Evolutionary conservation across 192 early-diverging fungal genomes (phyloP).

Genomic region (Backusella luteola): DNA sequence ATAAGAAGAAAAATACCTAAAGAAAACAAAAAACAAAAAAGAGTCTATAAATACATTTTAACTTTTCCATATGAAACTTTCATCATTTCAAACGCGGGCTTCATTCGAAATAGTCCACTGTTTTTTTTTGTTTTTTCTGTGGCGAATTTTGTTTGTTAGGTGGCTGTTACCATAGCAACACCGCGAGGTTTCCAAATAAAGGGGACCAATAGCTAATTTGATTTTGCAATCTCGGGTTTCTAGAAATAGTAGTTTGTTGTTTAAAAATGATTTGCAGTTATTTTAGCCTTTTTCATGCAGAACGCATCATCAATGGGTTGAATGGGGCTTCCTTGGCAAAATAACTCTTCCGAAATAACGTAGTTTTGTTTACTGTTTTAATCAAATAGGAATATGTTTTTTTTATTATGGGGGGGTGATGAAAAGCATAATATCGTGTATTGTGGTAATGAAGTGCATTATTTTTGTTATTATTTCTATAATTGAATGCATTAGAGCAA

Average conservation of each 20-base stretch:
- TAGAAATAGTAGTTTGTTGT: background rate
- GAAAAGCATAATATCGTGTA: no score
- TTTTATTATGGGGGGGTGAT: no score
- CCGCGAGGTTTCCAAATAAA: background rate
- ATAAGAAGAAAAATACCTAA: background rate
- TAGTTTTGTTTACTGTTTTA: background rate
- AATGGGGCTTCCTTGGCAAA: background rate
- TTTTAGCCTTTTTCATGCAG: background rate
- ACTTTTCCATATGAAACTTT: background rate
- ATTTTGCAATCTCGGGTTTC: background rate
- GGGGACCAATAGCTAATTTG: background rate
- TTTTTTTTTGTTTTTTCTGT: background rate
- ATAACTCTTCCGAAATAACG: background rate
- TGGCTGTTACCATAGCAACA: slow-evolving; percentile 5
- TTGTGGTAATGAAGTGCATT: no score
- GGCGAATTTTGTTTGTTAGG: background rate
- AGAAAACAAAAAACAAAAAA: background rate
- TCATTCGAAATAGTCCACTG: background rate
- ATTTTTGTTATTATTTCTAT: no score
- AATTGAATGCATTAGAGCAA: no score
- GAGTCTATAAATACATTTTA: background rate
- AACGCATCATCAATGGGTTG: background rate
- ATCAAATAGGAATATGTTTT: background rate
- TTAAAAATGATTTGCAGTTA: background rate
- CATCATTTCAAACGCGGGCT: background rate